Percentiles rank a stretch among this genome's conserved stretches.
Evolutionary conservation across 2,329 filamentous ascomycete genomes (phyloP).

Genomic region (Zymoseptoria crescenta): DNA sequence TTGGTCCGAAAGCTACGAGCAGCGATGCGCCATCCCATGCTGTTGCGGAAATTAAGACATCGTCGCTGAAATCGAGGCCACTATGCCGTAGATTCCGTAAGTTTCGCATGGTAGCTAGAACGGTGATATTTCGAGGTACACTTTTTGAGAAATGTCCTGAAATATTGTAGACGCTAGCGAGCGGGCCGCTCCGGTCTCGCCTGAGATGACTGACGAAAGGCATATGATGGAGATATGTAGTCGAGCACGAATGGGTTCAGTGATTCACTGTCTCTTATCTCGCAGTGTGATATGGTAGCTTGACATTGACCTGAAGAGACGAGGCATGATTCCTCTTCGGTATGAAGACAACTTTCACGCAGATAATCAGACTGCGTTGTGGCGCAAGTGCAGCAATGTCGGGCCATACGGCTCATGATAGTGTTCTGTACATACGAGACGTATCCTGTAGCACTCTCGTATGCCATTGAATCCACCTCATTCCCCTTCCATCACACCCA

Average conservation of each 20-base stretch:
- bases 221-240: not conserved
- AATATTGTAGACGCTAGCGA: not conserved
- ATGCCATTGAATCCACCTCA: not conserved
- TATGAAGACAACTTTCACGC: not conserved
- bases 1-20: conserved; percentile 79
- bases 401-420: not conserved
- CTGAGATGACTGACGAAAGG: not conserved
- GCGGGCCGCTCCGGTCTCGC: not conserved
- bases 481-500: not conserved
- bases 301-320: not conserved
- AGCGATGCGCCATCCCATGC: conserved; percentile 82
- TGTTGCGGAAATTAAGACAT: conserved; percentile 39
- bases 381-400: not conserved
- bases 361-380: not conserved
- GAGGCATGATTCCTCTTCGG: not conserved
- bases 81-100: conserved; percentile 68
- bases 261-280: too few species aligned
- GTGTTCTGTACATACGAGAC: conserved; percentile 3
- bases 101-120: conserved; percentile 64
- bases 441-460: not conserved
- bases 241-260: not conserved
- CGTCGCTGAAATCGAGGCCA: conserved; percentile 50
- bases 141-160: not conserved
- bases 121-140: not conserved
- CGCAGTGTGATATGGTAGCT: too few species aligned